Evolutionary conservation across 768 basidiomycete genomes (phyloP).

Genomic region (Leccinum variicolor): DNA sequence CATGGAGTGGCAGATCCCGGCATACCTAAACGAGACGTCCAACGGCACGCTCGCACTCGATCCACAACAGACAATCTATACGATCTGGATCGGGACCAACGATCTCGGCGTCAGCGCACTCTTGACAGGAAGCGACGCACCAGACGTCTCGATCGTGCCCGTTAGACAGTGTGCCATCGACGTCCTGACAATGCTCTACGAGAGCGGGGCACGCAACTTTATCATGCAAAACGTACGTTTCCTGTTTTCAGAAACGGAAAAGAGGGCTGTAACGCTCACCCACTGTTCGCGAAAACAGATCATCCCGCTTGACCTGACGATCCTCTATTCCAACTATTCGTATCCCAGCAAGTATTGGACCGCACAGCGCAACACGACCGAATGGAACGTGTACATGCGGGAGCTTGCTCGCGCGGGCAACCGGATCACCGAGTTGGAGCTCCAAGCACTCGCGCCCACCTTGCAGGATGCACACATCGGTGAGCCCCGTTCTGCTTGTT

Average conservation of each 20-base stretch:
- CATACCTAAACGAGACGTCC: conserved; percentile 42
- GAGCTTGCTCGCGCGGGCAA: conserved; percentile 54
- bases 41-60: conserved; percentile 38
- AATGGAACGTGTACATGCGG: conserved; percentile 54
- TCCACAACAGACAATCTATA: conserved; percentile 52
- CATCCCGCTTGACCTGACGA: conserved; percentile 50
- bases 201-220: conserved; percentile 61
- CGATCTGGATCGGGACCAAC: conserved; percentile 67
- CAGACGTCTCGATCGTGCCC: conserved; percentile 53
- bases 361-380: conserved; percentile 48
- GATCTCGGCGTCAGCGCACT: conserved; percentile 57
- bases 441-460: conserved; percentile 44
- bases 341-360: conserved; percentile 53
- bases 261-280: neutral
- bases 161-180: conserved; percentile 56
- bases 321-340: conserved; percentile 44
- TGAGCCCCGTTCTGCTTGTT: conserved; percentile 15
- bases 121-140: conserved; percentile 45
- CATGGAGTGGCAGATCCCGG: conserved; percentile 45
- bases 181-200: conserved; percentile 55
- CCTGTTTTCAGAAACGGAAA: neutral
- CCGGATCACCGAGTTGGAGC: conserved; percentile 47
- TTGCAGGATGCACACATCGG: conserved; percentile 57
- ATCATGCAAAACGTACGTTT: conserved; percentile 61
- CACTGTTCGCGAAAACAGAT: conserved; percentile 35